Percentiles rank a stretch among this genome's conserved stretches.
Conservation (phyloP, 805 yeast species). For the Nakazawaea laoshanensis region DNA sequence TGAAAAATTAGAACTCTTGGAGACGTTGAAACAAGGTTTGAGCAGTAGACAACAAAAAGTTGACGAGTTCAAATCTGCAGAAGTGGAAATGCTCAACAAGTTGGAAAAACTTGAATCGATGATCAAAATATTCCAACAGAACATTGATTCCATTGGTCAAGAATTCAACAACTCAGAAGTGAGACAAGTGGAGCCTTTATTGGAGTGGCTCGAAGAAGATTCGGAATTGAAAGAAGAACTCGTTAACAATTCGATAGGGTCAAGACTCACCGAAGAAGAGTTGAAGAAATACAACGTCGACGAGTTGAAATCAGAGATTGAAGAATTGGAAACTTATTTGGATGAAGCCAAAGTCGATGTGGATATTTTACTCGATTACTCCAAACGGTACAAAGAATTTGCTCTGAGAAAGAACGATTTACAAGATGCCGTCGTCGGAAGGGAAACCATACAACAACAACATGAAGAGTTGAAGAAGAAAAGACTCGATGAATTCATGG, state of each 20-base stretch:
- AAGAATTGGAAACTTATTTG: slow-evolving; percentile 44
- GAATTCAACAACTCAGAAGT: slow-evolving; percentile 35
- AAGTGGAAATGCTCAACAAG: slow-evolving; percentile 58
- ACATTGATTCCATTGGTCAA: slow-evolving; percentile 27
- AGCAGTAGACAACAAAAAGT: slow-evolving; percentile 33
- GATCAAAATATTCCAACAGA: slow-evolving; percentile 28
- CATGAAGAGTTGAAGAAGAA: slow-evolving; percentile 66
- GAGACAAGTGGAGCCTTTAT: slow-evolving; percentile 44
- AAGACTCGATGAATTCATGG: slow-evolving; percentile 85
- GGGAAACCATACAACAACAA: slow-evolving; percentile 55
- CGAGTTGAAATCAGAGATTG: slow-evolving; percentile 41
- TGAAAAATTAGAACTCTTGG: slow-evolving; percentile 30
- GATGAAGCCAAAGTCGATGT: slow-evolving; percentile 56
- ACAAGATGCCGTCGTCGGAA: slow-evolving; percentile 52
- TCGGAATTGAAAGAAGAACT: slow-evolving; percentile 14
- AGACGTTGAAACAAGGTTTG: slow-evolving; percentile 30
- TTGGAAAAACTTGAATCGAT: slow-evolving; percentile 46
- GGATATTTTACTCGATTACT: slow-evolving; percentile 72
- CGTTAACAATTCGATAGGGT: slow-evolving; percentile 25
- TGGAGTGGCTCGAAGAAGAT: slow-evolving; percentile 39
- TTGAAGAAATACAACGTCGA: slow-evolving; percentile 38
- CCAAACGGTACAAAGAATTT: slow-evolving; percentile 56
- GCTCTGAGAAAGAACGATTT: slow-evolving; percentile 55
- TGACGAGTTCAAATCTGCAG: slow-evolving; percentile 52
- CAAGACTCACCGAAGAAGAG: slow-evolving; percentile 42